These are phyloP conservation scores for Salinomyces thailandicus DNA, from an alignment of 2,329 filamentous ascomycete species.

Conservation along the genomic window DNA sequence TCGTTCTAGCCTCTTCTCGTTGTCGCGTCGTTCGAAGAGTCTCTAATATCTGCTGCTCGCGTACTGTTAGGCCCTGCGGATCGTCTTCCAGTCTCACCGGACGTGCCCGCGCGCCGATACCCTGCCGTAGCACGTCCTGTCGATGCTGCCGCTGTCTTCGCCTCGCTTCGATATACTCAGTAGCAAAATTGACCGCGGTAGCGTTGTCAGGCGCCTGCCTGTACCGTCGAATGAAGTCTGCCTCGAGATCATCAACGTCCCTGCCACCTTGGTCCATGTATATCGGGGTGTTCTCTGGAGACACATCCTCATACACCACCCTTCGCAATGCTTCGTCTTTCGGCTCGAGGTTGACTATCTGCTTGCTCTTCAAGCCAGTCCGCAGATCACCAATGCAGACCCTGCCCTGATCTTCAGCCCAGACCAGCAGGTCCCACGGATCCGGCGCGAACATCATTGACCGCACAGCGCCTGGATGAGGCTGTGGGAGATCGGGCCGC, in stretches of 20 bases:
- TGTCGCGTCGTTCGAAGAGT: conserved; percentile 35
- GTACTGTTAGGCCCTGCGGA: conserved; percentile 35
- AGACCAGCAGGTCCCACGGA: conserved; percentile 81
- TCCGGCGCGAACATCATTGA: conserved; percentile 88
- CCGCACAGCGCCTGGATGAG: conserved; percentile 61
- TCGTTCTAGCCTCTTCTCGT: conserved; percentile 31
- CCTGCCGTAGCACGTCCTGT: conserved; percentile 26
- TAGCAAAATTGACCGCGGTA: conserved; percentile 31
- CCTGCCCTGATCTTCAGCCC: conserved; percentile 78
- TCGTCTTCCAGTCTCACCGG: conserved; percentile 29
- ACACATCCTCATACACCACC: conserved; percentile 27
- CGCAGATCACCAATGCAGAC: conserved; percentile 66
- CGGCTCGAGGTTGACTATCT: conserved; percentile 55
- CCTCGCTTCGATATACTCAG: conserved; percentile 35
- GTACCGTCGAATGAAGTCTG: conserved; percentile 35
- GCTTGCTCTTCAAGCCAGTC: conserved; percentile 54
- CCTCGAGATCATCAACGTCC: conserved; percentile 38
- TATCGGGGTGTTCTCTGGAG: conserved; percentile 27
- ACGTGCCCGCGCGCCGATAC: conserved; percentile 15
- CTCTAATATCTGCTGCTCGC: conserved; percentile 38
- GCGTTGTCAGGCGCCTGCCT: conserved; percentile 30
- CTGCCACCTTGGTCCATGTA: conserved; percentile 6
- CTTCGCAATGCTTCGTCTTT: conserved; percentile 47
- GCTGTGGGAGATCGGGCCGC: conserved; percentile 48
- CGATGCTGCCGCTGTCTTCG: conserved; percentile 22